Evolutionary conservation across 2,329 filamentous ascomycete genomes (phyloP).

Genomic region (Berkeleyomyces basicola): DNA sequence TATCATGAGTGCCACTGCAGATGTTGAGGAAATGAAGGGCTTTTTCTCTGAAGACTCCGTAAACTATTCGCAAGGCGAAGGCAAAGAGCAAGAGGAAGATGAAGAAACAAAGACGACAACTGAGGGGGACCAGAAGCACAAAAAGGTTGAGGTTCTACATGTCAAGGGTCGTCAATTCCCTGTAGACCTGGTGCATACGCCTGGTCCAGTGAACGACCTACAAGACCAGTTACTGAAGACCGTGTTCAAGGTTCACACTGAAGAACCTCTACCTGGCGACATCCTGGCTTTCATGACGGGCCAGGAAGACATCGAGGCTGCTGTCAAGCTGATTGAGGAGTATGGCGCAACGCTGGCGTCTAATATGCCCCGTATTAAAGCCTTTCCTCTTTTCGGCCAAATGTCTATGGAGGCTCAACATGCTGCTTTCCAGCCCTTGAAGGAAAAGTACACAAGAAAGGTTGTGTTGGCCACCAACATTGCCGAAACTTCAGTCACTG

Average conservation of each 20-base stretch:
- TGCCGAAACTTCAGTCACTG: slow-evolving; percentile 94
- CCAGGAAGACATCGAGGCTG: slow-evolving; percentile 76
- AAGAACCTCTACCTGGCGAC: slow-evolving; percentile 84
- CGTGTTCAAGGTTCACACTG: slow-evolving; percentile 73
- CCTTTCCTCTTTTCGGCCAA: slow-evolving; percentile 77
- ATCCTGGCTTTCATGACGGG: slow-evolving; percentile 85
- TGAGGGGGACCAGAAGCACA: slow-evolving; percentile 7
- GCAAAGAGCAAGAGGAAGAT: background rate
- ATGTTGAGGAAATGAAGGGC: slow-evolving; percentile 55
- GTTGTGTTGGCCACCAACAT: slow-evolving; percentile 92
- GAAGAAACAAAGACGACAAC: background rate
- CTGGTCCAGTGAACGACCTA: slow-evolving; percentile 60
- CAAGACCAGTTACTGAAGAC: slow-evolving; percentile 65
- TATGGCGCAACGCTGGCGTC: slow-evolving; percentile 56
- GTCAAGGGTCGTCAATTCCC: slow-evolving; percentile 81
- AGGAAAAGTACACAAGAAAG: slow-evolving; percentile 60
- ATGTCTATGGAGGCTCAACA: slow-evolving; percentile 77
- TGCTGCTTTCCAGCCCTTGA: slow-evolving; percentile 62
- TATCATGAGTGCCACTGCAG: slow-evolving; percentile 93
- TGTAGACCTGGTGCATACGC: slow-evolving; percentile 61
- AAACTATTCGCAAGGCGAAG: background rate
- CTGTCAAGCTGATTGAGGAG: slow-evolving; percentile 67
- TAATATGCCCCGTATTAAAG: slow-evolving; percentile 53
- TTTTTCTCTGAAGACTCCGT: slow-evolving; percentile 39
- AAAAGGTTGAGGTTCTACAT: slow-evolving; percentile 22